Evolutionary conservation across 371 early-diverging fungal genomes (phyloP), one percentile per base, ranked within the genome.

Genomic region (Dentiscutata heterogama): DNA sequence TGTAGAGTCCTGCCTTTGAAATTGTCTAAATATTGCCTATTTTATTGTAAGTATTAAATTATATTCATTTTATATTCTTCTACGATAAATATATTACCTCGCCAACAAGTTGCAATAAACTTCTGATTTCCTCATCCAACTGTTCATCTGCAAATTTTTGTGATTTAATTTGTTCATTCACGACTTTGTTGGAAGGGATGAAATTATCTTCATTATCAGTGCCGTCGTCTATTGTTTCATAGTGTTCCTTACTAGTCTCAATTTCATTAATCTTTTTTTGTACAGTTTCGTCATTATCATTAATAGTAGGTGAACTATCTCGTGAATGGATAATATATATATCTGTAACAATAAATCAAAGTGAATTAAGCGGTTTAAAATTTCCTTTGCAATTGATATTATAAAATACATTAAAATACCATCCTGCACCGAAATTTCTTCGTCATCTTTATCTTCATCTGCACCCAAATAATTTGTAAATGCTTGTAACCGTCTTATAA

Each of bases 71-170:
- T 27, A 35, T 31, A 18, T 65, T 18, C 35, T 31, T 6, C 8
- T 65, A 16, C 10, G 16, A 31, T 18, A 18, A 20, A 13, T 16
- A 61, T 56, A 25, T 29, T 61, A 77, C 77, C 77, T 77, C 77
- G n/a, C 77, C 77, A 77, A 77, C 46, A 22, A 53, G 22, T 77
- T 77, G 60, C 29, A 77, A 77, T 61, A 77, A 77, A 51, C 39
- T 61, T 77, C 50, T 77, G 5, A 77, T 77, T 77, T 77, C 77
- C 42, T 77, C 58, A 16, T 77, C 77, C 8, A 61, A 61, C 14
- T 42, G 27, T 16, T 61, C 77, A 61, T 77, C 27, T 39, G 77
- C 42, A 25, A 60, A 77, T 60, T 42, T 77, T 22, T 2, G 8
- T 29, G 67, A 8, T 16, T 25, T 35, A 70, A 46, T 70, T 70